These are phyloP conservation scores for Metschnikowia santaceciliae DNA, from an alignment of 805 yeast genomes.

Conservation along the genomic window DNA sequence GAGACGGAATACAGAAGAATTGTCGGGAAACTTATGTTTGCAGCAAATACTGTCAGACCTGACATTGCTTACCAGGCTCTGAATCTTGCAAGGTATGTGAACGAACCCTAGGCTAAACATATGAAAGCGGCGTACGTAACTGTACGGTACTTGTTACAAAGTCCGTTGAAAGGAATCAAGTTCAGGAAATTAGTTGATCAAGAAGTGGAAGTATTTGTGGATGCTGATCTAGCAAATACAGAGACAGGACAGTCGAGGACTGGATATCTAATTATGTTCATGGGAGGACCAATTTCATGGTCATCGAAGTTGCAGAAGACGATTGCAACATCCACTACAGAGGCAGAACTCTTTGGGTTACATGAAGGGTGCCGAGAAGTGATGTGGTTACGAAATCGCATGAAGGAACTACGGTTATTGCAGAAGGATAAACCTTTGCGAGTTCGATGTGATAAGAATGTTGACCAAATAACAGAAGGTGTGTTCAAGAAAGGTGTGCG, in stretches of 20 bases:
- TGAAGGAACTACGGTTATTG: too few species aligned
- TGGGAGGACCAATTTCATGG: not conserved
- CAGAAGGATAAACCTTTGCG: too few species aligned
- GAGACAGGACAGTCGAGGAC: not conserved
- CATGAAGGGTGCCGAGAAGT: too few species aligned
- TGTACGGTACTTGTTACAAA: not conserved
- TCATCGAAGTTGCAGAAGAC: too few species aligned
- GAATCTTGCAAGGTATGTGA: not conserved
- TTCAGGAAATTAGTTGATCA: not conserved
- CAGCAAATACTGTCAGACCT: not conserved
- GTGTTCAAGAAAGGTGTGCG: too few species aligned
- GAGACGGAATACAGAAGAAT: not conserved
- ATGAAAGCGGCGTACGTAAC: not conserved
- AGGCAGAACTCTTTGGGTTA: too few species aligned
- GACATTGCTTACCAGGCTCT: not conserved
- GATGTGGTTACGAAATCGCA: too few species aligned
- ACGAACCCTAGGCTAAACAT: not conserved
- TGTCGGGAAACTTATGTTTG: not conserved
- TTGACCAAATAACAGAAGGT: too few species aligned
- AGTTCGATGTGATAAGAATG: too few species aligned
- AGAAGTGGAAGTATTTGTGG: not conserved
- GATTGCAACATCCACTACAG: too few species aligned
- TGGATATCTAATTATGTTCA: not conserved
- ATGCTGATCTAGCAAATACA: not conserved
- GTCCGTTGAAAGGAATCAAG: not conserved